Conservation (phyloP, 2,329 filamentous ascomycete species). For the Pseudogymnoascus pannorum region DNA sequence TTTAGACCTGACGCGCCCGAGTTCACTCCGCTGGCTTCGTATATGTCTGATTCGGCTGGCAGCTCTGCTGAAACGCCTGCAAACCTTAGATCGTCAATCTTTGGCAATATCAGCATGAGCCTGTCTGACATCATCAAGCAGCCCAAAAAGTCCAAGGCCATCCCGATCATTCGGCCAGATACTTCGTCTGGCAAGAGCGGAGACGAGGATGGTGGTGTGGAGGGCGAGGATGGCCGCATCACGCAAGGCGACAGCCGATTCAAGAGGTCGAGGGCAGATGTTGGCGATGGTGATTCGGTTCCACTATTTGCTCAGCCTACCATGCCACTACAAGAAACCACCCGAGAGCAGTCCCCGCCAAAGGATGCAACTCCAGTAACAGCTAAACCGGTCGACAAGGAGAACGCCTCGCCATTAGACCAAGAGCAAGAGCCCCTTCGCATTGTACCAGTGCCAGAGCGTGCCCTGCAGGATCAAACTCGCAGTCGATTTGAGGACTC, state of each 20-base stretch:
- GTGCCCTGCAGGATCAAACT: constrained; percentile 24
- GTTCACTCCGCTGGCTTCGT: constrained; percentile 57
- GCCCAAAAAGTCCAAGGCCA: constrained; percentile 68
- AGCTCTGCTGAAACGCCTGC: constrained; percentile 35
- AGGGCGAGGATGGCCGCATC: constrained; percentile 54
- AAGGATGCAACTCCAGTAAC: constrained; percentile 19
- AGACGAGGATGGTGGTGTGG: constrained; percentile 33
- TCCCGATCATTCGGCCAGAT: constrained; percentile 68
- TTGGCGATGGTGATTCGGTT: constrained; percentile 63
- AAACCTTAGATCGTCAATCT: constrained; percentile 46
- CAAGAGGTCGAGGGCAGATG: constrained; percentile 65
- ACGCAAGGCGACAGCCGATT: constrained; percentile 59
- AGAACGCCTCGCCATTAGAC: constrained; percentile 24
- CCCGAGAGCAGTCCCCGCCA: constrained; percentile 25
- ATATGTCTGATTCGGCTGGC: constrained; percentile 39
- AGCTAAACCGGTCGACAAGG: constrained; percentile 24
- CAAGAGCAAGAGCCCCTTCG: constrained; percentile 19
- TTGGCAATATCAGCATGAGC: constrained; percentile 60
- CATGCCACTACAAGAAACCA: constrained; percentile 29
- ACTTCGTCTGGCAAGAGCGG: constrained; percentile 37
- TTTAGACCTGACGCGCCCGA: constrained; percentile 71
- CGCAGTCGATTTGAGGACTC: constrained; percentile 48
- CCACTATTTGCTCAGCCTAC: constrained; percentile 62
- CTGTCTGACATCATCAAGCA: constrained; percentile 57
- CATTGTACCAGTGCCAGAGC: constrained; percentile 34